Conservation (phyloP, 1,139 yeast species). For the Lizanozyma gosingica region DNA sequence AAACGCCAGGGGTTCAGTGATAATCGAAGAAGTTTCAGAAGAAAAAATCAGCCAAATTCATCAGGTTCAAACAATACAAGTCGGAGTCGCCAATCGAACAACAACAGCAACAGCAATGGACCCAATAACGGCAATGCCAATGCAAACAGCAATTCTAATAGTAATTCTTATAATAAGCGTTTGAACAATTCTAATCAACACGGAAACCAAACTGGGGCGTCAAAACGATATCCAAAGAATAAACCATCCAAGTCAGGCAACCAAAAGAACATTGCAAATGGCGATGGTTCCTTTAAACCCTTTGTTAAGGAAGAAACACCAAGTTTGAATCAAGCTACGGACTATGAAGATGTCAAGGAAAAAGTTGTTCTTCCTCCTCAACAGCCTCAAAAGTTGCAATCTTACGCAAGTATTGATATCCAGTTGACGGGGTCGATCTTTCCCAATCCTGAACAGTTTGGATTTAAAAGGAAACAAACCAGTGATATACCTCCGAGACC, state of each 20-base stretch:
- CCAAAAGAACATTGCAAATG: background rate
- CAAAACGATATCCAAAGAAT: background rate
- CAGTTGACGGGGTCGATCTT: constrained; percentile 21
- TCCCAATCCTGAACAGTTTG: constrained; percentile 19
- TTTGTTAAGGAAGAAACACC: too few species aligned
- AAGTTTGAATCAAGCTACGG: background rate
- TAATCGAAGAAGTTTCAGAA: background rate
- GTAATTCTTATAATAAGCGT: too few species aligned
- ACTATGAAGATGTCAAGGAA: background rate
- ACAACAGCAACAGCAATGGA: background rate
- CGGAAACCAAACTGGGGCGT: background rate
- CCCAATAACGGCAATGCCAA: background rate
- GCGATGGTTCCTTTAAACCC: background rate
- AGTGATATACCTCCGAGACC: constrained; percentile 16
- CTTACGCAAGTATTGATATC: constrained; percentile 15
- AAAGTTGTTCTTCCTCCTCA: constrained; percentile 14
- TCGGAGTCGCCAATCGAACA: background rate
- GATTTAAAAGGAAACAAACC: constrained; percentile 14
- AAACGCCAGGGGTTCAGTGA: background rate
- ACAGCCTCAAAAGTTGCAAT: constrained; percentile 14
- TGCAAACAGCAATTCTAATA: too few species aligned
- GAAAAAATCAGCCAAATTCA: background rate
- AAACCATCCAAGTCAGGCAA: background rate
- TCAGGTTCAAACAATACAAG: background rate
- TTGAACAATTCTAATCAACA: background rate